Conservation (phyloP, 2,329 filamentous ascomycete genomes). For the Aspergillus ochraceoroseus region DNA sequence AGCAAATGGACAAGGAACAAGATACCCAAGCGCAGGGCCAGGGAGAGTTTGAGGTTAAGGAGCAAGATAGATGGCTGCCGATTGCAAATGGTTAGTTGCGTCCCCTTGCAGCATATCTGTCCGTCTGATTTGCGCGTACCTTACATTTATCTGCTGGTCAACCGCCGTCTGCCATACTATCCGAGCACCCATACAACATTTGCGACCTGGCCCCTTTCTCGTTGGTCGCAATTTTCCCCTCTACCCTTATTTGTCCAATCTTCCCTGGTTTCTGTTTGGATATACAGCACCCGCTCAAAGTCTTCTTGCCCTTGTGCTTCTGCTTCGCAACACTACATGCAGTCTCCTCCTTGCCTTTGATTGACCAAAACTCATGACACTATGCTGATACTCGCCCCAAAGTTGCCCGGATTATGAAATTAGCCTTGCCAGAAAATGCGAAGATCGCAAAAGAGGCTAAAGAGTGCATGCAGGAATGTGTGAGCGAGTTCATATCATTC, state of each 20-base stretch:
- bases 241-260: too few species aligned
- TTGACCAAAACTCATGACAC: background rate
- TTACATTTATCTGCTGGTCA: conserved; percentile 33
- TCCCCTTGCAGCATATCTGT: conserved; percentile 36
- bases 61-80: conserved; percentile 98
- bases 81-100: conserved; percentile 97
- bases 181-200: conserved; percentile 23
- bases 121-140: conserved; percentile 52
- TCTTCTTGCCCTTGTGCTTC: background rate
- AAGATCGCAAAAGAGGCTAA: conserved; percentile 99
- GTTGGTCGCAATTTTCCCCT: background rate
- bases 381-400: conserved; percentile 57
- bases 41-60: conserved; percentile 97
- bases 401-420: conserved; percentile 99
- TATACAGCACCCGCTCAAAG: background rate
- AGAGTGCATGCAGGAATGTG: conserved; percentile 99
- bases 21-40: conserved; percentile 66
- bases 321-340: background rate
- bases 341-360: background rate
- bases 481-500: conserved; percentile 99
- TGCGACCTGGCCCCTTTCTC: background rate
- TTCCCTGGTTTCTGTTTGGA: background rate
- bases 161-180: conserved; percentile 31
- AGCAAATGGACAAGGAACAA: conserved; percentile 72
- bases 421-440: conserved; percentile 91